phyloP scores from a whole-genome alignment of 2,329 filamentous ascomycete species.

The Exophiala viscosa region DNA sequence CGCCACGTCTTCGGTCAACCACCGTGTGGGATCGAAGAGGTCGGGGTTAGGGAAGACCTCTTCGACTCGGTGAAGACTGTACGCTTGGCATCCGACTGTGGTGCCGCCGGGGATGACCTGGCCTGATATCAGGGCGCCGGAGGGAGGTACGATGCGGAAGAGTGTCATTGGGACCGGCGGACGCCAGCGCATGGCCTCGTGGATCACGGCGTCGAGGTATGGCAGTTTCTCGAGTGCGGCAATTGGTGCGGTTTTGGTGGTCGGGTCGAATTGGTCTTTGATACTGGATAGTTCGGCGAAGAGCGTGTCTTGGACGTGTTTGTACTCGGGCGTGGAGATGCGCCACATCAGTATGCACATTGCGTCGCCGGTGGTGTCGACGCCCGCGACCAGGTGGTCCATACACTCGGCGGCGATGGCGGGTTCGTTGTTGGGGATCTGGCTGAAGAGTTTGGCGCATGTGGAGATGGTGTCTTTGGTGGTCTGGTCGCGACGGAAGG shows the following conservation, averaged over 20 bases:
- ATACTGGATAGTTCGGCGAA: slow-evolving; percentile 41
- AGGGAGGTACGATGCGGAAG: slow-evolving; percentile 39
- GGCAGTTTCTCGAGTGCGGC: slow-evolving; percentile 35
- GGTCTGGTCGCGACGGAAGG: slow-evolving; percentile 59
- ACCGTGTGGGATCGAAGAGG: slow-evolving; percentile 46
- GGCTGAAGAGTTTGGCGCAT: slow-evolving; percentile 49
- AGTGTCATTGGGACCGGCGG: slow-evolving; percentile 38
- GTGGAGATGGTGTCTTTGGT: slow-evolving; percentile 46
- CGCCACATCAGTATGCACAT: slow-evolving; percentile 70
- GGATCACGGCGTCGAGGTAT: slow-evolving; percentile 47
- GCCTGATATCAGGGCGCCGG: slow-evolving; percentile 31
- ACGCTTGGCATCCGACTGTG: slow-evolving; percentile 41
- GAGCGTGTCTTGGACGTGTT: slow-evolving; percentile 44
- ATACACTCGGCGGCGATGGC: slow-evolving; percentile 63
- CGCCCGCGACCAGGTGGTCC: slow-evolving; percentile 68
- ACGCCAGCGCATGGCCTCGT: slow-evolving; percentile 47
- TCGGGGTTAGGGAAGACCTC: slow-evolving; percentile 48
- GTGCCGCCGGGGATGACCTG: slow-evolving; percentile 35
- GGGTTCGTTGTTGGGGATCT: slow-evolving; percentile 13
- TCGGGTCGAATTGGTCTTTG: slow-evolving; percentile 13
- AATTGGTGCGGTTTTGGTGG: slow-evolving; percentile 9
- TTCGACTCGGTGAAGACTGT: slow-evolving; percentile 50
- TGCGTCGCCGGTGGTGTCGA: slow-evolving; percentile 69
- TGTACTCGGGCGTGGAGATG: slow-evolving; percentile 56
- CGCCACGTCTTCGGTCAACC: slow-evolving; percentile 43